Evolutionary conservation across 192 early-diverging fungal genomes (phyloP).

Genomic region (Polychytrium aggregatum): DNA sequence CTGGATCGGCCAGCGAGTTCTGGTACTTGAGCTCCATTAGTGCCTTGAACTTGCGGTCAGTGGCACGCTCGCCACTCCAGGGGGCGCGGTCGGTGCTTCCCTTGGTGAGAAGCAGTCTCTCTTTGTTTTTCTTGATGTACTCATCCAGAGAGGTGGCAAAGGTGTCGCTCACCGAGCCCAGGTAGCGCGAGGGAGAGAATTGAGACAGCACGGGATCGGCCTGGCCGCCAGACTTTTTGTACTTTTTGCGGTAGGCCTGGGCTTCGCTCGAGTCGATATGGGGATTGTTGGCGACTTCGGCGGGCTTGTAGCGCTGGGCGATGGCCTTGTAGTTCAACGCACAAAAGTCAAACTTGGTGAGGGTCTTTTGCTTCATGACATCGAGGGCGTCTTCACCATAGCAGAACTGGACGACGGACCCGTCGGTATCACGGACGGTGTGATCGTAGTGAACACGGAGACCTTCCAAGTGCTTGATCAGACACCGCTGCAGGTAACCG

Average conservation of each 20-base stretch:
- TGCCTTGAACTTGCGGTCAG: constrained; percentile 69
- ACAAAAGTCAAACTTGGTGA: constrained; percentile 85
- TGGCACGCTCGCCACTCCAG: constrained; percentile 15
- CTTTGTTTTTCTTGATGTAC: constrained; percentile 65
- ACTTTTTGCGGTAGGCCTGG: constrained; percentile 62
- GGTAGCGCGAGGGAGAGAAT: constrained; percentile 67
- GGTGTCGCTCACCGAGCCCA: constrained; percentile 82
- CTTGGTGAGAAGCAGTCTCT: constrained; percentile 34
- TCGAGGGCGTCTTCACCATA: constrained; percentile 98
- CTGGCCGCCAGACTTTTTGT: constrained; percentile 34
- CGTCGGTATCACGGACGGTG: constrained; percentile 91
- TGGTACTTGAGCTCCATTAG: constrained; percentile 95
- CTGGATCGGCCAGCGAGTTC: constrained; percentile 87
- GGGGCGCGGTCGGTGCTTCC: background rate
- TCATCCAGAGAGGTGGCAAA: constrained; percentile 63
- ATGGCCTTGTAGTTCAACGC: constrained; percentile 81
- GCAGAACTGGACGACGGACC: constrained; percentile 92
- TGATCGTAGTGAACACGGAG: constrained; percentile 92
- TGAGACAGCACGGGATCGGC: constrained; percentile 60
- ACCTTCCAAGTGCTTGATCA: constrained; percentile 98
- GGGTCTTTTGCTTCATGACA: constrained; percentile 85
- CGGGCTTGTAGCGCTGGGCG: constrained; percentile 67
- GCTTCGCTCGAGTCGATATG: constrained; percentile 65
- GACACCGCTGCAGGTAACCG: constrained; percentile 96
- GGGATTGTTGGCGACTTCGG: constrained; percentile 36